Base-by-base conservation (phyloP, 139 green algal species). In the Dunaliella sp. region DNA sequence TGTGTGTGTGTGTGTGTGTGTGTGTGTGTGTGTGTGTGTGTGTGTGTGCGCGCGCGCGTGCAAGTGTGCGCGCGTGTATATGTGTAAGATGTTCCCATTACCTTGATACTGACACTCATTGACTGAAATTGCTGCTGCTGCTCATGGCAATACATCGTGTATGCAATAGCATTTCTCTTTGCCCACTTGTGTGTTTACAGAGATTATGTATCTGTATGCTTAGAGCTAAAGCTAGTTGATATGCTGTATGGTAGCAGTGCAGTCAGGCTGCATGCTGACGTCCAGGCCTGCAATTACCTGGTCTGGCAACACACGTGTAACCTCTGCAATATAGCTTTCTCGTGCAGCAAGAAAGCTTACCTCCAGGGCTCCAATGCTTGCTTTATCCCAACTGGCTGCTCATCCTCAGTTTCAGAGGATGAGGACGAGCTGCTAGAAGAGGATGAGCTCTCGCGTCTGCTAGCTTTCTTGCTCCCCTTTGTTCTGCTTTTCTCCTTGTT, bases 321-420 rank as follows among this genome's bases (percentile, higher is more conserved):
- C 1, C 31, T 36, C 38, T 72, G 35, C 35, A 83, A 37, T 59
- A 33, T 37, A 25, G 32, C 33, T 22, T 81, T 2, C 77, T 38
- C 33, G 77, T 3, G 38, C 38, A 38, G 77, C 31, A 57, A 38
- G 30, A 3, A 48, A 26, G 33, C 80, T n/a, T 38, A 84, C 80
- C 80, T 84, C 80, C 80, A 84, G 28, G 80, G 24, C 80, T 84
- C 80, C 22, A 84, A 38, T 1, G 80, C 80, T 3, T 34, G 80
- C 80, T 31, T 75, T n/a, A 84, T 48, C 25, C 80, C 80, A 38
- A 31, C 3, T 2, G 38, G 37, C 3, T 85, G 25, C 3, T 77
- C 81, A 26, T 28, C 58, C 7, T 85, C 81, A 79, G 22, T 57
- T 33, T 72, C 37, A 85, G 32, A 58, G 1, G 58, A 77, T 28